Conservation (phyloP, 352 stramenopile genomes). For the Phytophthora meadii region DNA sequence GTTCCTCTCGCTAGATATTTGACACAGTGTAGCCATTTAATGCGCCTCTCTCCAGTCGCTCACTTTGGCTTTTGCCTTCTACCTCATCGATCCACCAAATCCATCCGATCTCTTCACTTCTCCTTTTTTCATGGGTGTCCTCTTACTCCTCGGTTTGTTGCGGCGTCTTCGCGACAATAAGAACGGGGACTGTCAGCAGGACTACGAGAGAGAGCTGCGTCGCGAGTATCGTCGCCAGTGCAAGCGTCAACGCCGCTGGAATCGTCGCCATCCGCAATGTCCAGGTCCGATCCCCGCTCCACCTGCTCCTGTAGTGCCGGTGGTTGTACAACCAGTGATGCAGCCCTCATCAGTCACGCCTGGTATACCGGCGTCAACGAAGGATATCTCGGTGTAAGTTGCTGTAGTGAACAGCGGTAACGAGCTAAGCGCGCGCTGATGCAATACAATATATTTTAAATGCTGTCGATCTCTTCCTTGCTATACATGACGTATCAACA, state of each 20-base stretch:
- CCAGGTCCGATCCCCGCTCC: background rate
- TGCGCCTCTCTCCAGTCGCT: background rate
- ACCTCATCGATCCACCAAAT: background rate
- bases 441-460: too few species aligned
- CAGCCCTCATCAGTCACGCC: background rate
- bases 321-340: conserved; percentile 5
- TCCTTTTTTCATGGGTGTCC: conserved; percentile 13
- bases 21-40: too few species aligned
- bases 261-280: conserved; percentile 25
- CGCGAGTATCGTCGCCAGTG: conserved; percentile 29
- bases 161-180: conserved; percentile 6
- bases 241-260: conserved; percentile 27
- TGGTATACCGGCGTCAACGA: background rate
- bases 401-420: too few species aligned
- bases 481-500: too few species aligned
- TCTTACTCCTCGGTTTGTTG: conserved; percentile 28
- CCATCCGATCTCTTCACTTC: background rate
- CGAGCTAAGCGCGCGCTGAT: too few species aligned
- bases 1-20: background rate
- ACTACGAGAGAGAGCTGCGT: conserved; percentile 27
- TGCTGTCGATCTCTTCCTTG: too few species aligned
- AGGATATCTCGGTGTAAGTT: conserved; percentile 9
- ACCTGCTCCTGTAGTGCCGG: background rate
- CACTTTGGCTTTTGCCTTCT: conserved; percentile 21
- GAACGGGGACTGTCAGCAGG: conserved; percentile 17